Conservation (phyloP, 2,329 filamentous ascomycete species). For the Colletotrichum camelliae region DNA sequence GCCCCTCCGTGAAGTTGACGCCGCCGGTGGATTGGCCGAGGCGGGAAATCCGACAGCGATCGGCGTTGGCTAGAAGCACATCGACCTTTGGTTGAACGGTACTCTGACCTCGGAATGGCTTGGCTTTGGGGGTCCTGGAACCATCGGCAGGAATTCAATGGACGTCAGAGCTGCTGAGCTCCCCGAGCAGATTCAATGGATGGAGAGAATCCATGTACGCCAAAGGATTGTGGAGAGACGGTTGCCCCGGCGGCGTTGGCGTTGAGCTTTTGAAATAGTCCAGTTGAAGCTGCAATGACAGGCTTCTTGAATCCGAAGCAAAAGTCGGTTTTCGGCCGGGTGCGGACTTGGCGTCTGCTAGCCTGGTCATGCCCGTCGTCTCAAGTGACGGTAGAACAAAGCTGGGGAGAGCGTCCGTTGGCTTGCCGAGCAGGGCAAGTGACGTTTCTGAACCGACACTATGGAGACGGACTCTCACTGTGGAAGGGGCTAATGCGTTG, state of each 20-base stretch:
- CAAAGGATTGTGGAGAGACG: not conserved
- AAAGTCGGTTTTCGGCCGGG: not conserved
- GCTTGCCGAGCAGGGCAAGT: not conserved
- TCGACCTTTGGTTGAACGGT: conserved; percentile 3
- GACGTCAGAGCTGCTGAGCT: not conserved
- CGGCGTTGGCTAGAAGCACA: conserved; percentile 16
- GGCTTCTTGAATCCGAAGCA: not conserved
- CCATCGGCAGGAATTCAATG: not conserved
- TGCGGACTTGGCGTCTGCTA: not conserved
- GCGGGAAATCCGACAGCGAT: conserved; percentile 19
- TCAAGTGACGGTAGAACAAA: conserved; percentile 5
- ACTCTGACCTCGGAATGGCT: not conserved
- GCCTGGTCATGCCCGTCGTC: not conserved
- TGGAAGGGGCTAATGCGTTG: no score
- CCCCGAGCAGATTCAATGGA: not conserved
- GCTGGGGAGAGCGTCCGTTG: not conserved
- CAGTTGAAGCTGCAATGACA: not conserved
- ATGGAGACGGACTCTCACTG: not conserved
- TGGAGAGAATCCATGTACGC: not conserved
- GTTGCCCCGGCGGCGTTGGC: not conserved
- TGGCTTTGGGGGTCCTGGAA: conserved; percentile 20
- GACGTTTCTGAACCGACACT: not conserved
- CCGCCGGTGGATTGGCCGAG: conserved; percentile 13
- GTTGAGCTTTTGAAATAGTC: not conserved
- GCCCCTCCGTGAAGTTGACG: not conserved